A percentile compares a stretch with the other conserved stretches of the same genome.
Evolutionary conservation across 129 eudicot species (phyloP).

Genomic region (Logfia minima): DNA sequence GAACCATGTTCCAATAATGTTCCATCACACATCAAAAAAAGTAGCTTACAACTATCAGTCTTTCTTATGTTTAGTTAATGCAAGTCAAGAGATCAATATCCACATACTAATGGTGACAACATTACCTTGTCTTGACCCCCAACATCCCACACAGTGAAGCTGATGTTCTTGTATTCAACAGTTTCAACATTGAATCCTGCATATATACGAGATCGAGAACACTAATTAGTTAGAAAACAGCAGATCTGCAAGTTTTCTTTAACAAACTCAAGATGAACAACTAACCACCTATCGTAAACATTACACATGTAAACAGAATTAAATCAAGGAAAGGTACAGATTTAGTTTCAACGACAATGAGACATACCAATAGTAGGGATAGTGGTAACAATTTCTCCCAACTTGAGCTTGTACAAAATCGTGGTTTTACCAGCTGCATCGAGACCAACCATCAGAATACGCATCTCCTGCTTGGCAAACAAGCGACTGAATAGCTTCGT

Average conservation of each 20-base stretch:
- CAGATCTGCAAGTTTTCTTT: not conserved
- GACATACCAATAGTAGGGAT: slow-evolving; percentile 51
- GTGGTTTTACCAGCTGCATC: slow-evolving; percentile 64
- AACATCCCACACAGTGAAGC: slow-evolving; percentile 61
- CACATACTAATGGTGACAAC: slow-evolving; percentile 12
- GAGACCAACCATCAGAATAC: slow-evolving; percentile 56
- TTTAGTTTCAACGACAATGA: not conserved
- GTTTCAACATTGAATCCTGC: slow-evolving; percentile 56
- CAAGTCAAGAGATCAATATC: not conserved
- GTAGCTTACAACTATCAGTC: not conserved
- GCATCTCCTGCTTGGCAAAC: slow-evolving; percentile 49
- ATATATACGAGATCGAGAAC: not conserved
- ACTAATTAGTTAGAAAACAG: not conserved
- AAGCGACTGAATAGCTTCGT: slow-evolving; percentile 50
- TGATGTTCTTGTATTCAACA: slow-evolving; percentile 55
- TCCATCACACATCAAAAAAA: not conserved
- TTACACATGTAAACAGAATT: not conserved
- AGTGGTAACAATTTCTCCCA: slow-evolving; percentile 53
- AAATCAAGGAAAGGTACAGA: not conserved
- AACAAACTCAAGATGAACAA: not conserved
- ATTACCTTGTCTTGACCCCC: slow-evolving; percentile 60
- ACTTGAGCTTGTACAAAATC: slow-evolving; percentile 50
- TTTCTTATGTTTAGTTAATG: not conserved
- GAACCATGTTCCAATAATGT: not conserved
- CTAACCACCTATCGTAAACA: not conserved